Base-by-base conservation (phyloP, 225 moss, liverwort and hornwort genomes). In the Rhytidiadelphus loreus region DNA sequence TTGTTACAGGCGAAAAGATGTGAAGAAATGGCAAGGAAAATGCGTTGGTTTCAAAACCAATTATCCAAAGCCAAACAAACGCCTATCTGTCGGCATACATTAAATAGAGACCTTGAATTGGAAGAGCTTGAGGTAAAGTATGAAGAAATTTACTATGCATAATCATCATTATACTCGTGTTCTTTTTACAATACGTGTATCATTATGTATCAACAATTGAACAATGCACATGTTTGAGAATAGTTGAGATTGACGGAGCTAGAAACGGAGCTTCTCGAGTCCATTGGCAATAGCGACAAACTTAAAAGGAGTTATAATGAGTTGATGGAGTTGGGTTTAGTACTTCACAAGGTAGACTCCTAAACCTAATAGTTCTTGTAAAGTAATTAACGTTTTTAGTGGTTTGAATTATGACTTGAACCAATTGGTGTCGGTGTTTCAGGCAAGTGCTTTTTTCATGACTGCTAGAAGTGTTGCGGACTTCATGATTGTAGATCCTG, bases 1-100 rank as follows among this genome's bases (percentile, higher is more conserved):
- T 66, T 85, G 25, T 83, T 58, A 23, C 86, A 99, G 97, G 93
- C 93, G 2, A 99, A 95, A 90, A 95, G 97, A 63, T 97, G 96
- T 86, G 98, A 94, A 63, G 97, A 99, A 79, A 99, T 99, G 98
- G 96, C 96, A 33, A 93, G 98, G 75, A 95, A 97, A 82, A 23
- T 99, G 70, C 94, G 96, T 28, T 99, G 95, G 92, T 97, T 99
- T 88, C 95, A 93, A 88, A 95, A 92, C 86, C 95, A 97, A 81
- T 90, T 94, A 63, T 58, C 19, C 52, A 96, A 96, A 92, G 96
- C 97, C 66, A 93, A 90, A 86, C 93, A 94, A 58, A 90, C 91
- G 18, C 95, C 95, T 81, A 84, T 92, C 28, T 89, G 89, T 43
- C 92, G 92, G 71, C 95, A 95, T 48, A 88, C 90, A 56, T 60